These are phyloP conservation scores for Globisporangium spinosum DNA, from an alignment of 352 stramenopile genomes.

Conservation along the genomic window DNA sequence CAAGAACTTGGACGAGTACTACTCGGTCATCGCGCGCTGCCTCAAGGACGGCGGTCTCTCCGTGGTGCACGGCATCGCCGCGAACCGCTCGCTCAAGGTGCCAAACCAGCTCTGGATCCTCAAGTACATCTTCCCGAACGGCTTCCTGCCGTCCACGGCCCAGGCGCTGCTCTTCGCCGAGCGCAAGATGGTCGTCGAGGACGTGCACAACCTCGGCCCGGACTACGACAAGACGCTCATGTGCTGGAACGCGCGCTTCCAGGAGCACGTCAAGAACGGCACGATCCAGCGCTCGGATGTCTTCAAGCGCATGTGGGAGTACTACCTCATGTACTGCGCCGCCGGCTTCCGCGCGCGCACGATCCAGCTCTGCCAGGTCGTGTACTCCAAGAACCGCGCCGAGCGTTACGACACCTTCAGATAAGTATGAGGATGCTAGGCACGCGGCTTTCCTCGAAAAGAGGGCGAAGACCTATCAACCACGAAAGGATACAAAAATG, in stretches of 20 bases:
- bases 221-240: slow-evolving; percentile 91
- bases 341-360: slow-evolving; percentile 86
- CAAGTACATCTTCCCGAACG: slow-evolving; percentile 91
- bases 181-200: slow-evolving; percentile 77
- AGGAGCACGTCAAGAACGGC: slow-evolving; percentile 72
- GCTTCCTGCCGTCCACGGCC: slow-evolving; percentile 75
- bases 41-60: slow-evolving; percentile 76
- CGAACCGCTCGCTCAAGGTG: slow-evolving; percentile 83
- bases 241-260: slow-evolving; percentile 87
- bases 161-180: slow-evolving; percentile 76
- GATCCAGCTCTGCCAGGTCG: slow-evolving; percentile 80
- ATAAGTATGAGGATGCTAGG: slow-evolving; percentile 30
- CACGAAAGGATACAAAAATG: neutral
- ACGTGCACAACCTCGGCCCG: slow-evolving; percentile 82
- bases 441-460: neutral
- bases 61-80: slow-evolving; percentile 80
- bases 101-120: slow-evolving; percentile 85
- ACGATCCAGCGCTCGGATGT: slow-evolving; percentile 75
- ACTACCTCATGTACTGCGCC: slow-evolving; percentile 88
- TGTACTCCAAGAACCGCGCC: slow-evolving; percentile 82
- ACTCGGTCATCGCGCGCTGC: slow-evolving; percentile 73
- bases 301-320: slow-evolving; percentile 89
- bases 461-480: neutral
- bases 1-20: slow-evolving; percentile 89
- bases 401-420: slow-evolving; percentile 79